phyloP scores from a whole-genome alignment of 305 asterid species.

The Fraxinus latifolia region DNA sequence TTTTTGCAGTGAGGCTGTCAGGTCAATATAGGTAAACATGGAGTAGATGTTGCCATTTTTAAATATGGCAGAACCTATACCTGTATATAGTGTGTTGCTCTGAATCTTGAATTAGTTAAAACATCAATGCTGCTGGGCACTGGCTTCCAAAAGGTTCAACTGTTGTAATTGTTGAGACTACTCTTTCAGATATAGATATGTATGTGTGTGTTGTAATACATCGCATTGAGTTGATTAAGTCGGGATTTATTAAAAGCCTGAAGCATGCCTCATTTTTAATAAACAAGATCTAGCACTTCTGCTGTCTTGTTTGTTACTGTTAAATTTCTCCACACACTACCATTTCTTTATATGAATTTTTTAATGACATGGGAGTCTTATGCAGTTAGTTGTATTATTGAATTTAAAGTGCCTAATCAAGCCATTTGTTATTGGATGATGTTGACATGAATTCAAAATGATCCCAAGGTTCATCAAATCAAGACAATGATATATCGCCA shows the following conservation, averaged over 20 bases:
- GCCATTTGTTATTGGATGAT: constrained; percentile 19
- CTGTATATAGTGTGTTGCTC: not conserved
- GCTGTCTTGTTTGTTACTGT: not conserved
- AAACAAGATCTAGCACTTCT: not conserved
- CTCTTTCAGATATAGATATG: not conserved
- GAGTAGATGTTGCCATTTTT: constrained; percentile 3
- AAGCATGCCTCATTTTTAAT: not conserved
- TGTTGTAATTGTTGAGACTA: not conserved
- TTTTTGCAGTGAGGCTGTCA: not conserved
- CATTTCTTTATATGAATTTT: not conserved
- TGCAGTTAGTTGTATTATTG: constrained; percentile 8
- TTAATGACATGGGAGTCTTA: not conserved
- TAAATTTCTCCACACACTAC: not conserved
- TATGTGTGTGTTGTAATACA: not conserved
- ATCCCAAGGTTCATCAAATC: constrained; percentile 61
- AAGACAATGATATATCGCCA: constrained; percentile 50
- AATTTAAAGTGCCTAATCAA: constrained; percentile 1
- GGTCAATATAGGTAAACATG: constrained; percentile 4
- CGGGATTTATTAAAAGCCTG: not conserved
- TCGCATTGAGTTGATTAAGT: not conserved
- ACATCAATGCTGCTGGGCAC: not conserved
- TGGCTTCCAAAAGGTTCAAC: not conserved
- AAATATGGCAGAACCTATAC: not conserved
- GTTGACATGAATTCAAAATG: constrained; percentile 27
- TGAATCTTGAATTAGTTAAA: constrained; percentile 11